phyloP scores from a whole-genome alignment of 805 yeast genomes.

The Myxozyma neotropica region DNA sequence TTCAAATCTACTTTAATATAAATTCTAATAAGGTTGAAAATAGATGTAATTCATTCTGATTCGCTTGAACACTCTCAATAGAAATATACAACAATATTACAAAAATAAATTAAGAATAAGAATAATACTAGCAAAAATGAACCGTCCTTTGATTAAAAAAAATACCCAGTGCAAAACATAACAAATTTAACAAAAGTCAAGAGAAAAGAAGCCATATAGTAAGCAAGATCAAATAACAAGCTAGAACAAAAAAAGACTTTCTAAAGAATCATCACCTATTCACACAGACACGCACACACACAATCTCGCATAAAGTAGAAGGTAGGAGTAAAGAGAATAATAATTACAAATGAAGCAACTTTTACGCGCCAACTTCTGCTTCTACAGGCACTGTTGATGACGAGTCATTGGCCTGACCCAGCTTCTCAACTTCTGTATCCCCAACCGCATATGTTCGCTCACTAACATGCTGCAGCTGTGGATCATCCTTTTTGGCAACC shows the following conservation, averaged over 20 bases:
- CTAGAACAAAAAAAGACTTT: background rate
- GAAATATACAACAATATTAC: too few species aligned
- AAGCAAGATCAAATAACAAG: background rate
- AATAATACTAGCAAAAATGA: too few species aligned
- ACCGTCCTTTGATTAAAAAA: too few species aligned
- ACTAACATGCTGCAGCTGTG: conserved; percentile 9
- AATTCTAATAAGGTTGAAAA: too few species aligned
- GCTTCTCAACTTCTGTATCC: conserved; percentile 12
- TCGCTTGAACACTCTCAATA: too few species aligned
- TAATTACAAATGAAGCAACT: background rate
- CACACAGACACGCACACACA: too few species aligned
- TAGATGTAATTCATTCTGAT: too few species aligned
- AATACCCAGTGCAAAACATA: too few species aligned
- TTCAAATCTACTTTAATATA: too few species aligned
- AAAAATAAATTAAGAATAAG: too few species aligned
- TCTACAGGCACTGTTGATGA: background rate
- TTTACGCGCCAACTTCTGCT: background rate
- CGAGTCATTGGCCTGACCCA: background rate
- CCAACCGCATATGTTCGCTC: conserved; percentile 27
- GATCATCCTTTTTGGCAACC: conserved; percentile 6
- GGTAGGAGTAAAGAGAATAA: background rate
- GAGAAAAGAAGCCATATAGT: background rate
- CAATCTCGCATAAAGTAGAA: background rate
- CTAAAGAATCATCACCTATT: too few species aligned
- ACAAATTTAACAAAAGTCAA: too few species aligned